Conservation (phyloP, 768 basidiomycete genomes). For the Pleurotus djamor region DNA sequence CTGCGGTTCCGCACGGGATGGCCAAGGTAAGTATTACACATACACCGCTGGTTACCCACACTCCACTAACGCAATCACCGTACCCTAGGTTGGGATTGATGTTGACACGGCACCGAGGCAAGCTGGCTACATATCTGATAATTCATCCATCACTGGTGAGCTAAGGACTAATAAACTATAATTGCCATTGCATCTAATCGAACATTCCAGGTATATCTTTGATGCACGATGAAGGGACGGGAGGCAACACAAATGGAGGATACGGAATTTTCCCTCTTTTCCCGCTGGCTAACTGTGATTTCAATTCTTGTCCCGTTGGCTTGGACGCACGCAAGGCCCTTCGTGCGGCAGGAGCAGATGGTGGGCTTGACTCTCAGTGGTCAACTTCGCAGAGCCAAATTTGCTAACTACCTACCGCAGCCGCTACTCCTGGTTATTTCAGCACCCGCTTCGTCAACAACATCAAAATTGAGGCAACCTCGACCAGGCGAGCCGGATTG, state of each 20-base stretch:
- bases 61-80: background rate
- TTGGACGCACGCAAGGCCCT: conserved; percentile 35
- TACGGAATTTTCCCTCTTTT: conserved; percentile 53
- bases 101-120: conserved; percentile 46
- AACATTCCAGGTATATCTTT: conserved; percentile 32
- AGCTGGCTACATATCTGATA: conserved; percentile 48
- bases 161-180: background rate
- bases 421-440: conserved; percentile 47
- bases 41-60: background rate
- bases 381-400: no score
- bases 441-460: conserved; percentile 43
- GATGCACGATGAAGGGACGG: conserved; percentile 55
- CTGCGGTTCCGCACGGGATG: conserved; percentile 50
- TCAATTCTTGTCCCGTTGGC: conserved; percentile 39
- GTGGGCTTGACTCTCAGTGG: conserved; percentile 15
- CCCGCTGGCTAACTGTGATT: conserved; percentile 38
- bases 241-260: conserved; percentile 47
- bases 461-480: conserved; percentile 54
- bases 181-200: background rate
- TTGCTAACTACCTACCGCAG: conserved; percentile 16
- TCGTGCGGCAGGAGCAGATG: conserved; percentile 41
- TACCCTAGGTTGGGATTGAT: conserved; percentile 44
- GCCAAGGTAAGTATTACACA: conserved; percentile 32
- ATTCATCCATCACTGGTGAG: conserved; percentile 35
- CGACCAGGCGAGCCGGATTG: conserved; percentile 56